Base-by-base conservation (phyloP, 1,284 basidiomycete species). In the Volvariella surrecta region DNA sequence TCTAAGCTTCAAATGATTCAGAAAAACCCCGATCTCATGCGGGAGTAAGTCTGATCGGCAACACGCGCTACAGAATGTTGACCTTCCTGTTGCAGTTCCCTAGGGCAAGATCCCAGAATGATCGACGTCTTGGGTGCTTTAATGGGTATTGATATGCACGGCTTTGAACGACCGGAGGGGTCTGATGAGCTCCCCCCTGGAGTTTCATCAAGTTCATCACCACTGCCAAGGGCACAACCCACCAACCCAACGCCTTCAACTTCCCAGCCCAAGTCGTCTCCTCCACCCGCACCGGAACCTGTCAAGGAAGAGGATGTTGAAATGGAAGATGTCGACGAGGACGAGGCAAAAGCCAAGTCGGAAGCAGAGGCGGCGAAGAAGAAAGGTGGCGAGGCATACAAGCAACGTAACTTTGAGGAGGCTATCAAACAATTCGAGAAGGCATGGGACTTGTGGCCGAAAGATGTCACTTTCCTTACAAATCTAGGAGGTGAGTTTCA, bases 81-180 rank as follows among this genome's bases (percentile, higher is more conserved):
- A 11, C 18, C 24, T 11, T 20, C 32, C 32, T 41, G 13, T 40
- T 30, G 32, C 41, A 37, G 32, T 48, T 22, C 49, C 79, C 76
- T 6, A 53, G 64, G 89, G 54, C 68, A 78, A 53, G 93, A 98
- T 63, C 82, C 93, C 30, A 78, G 94, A 47, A 95, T 96, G 89
- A 89, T 97, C 63, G 82, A 87, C 55, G 92, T 93, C 16, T 74
- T 97, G 48, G 94, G 94, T 49, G 94, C 82, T 8, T 73, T 92
- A 48, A 93, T 97, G 88, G 92, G 92, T 39, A 77, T 98, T 53
- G 92, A 98, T 63, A 77, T 98, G 61, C 82, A 90, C 61, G 91
- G 86, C 41, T 89, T 89, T 62, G 73, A 81, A 46, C 75, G 92
- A 45, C 83, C 87, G 19, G 88, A 91, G 66, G 91, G 89, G 32